Base-by-base conservation (phyloP, 768 basidiomycete species). In the Mycena epipterygia region DNA sequence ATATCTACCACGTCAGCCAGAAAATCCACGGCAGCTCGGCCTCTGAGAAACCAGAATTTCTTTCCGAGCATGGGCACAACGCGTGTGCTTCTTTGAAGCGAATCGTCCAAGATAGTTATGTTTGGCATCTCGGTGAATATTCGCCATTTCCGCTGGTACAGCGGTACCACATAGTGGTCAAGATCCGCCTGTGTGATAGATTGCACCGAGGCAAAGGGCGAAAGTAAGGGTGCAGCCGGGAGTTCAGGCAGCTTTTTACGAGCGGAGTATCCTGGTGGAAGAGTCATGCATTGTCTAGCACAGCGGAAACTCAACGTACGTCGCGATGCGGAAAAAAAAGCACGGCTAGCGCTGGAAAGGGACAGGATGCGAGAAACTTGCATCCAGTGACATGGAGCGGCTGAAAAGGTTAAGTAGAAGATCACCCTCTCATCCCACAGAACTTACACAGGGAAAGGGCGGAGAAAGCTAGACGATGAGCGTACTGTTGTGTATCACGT, bases 61-160 rank as follows among this genome's bases (percentile, higher is more conserved):
- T 72, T 72, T 17, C 66, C 70, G 29, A 72, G 70, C 55, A 72
- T n/a, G n/a, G 58, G 39, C 27, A 64, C 65, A 35, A 23, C 52
- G 14, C 48, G 65, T 25, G 60, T 39, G 14, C 41, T 21, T 52
- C 65, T 25, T 17, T 51, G 66, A 25, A 72, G 56, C 14, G 41
- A 6, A 48, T 64, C 56, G 27, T 53, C 49, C 8, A 21, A 35
- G n/a, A 72, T 30, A 44, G 49, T 52, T n/a, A 72, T 19, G 44
- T 61, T 72, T 51, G 60, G 70, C 55, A 67, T 39, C 48, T 67
- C 65, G 48, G 37, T 33, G 49, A 67, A 67, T n/a, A 72, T 32
- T n/a, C 37, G 61, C 70, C 70, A 72, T 25, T 64, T 67, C 39
- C 62, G 62, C 39, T 62, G 56, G 39, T 44, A 67, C 23, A 72